A percentile compares a stretch with the other conserved stretches of the same genome.
These are phyloP conservation scores for Colletotrichum cordylinicola DNA, from an alignment of 2,329 filamentous ascomycete genomes.

Conservation along the genomic window DNA sequence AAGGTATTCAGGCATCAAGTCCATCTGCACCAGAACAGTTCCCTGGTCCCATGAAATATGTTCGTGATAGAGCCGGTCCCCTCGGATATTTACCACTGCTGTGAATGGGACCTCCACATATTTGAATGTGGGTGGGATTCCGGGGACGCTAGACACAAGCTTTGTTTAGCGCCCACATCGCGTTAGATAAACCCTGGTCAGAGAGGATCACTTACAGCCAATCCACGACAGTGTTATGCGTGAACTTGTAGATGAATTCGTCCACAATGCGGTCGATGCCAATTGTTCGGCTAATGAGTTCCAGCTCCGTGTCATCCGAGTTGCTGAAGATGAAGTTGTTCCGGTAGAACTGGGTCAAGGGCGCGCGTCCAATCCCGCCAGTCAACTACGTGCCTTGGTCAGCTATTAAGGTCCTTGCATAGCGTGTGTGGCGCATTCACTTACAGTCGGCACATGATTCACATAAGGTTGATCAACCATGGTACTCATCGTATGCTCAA, in stretches of 20 bases:
- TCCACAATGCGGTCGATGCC: constrained; percentile 75
- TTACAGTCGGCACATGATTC: background rate
- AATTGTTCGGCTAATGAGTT: constrained; percentile 74
- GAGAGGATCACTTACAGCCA: background rate
- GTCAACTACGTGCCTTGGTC: constrained; percentile 48
- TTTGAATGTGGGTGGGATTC: constrained; percentile 58
- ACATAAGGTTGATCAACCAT: constrained; percentile 64
- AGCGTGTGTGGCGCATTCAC: background rate
- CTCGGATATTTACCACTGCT: constrained; percentile 66
- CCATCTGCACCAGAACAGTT: constrained; percentile 63
- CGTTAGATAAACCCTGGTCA: constrained; percentile 65
- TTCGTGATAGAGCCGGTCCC: constrained; percentile 64
- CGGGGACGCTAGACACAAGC: constrained; percentile 46
- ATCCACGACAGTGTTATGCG: constrained; percentile 55
- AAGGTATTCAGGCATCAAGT: constrained; percentile 62
- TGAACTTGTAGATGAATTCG: constrained; percentile 72
- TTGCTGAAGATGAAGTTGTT: constrained; percentile 60
- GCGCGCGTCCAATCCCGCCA: constrained; percentile 70
- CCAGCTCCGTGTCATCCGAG: constrained; percentile 67
- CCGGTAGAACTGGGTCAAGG: constrained; percentile 71
- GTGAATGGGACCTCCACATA: constrained; percentile 64
- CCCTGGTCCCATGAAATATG: constrained; percentile 74
- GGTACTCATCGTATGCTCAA: constrained; percentile 76
- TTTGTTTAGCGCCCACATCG: constrained; percentile 45
- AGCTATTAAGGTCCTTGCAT: background rate